Evolutionary conservation across 208 protist genomes (phyloP).

Genomic region (Leishmania lainsoni): DNA sequence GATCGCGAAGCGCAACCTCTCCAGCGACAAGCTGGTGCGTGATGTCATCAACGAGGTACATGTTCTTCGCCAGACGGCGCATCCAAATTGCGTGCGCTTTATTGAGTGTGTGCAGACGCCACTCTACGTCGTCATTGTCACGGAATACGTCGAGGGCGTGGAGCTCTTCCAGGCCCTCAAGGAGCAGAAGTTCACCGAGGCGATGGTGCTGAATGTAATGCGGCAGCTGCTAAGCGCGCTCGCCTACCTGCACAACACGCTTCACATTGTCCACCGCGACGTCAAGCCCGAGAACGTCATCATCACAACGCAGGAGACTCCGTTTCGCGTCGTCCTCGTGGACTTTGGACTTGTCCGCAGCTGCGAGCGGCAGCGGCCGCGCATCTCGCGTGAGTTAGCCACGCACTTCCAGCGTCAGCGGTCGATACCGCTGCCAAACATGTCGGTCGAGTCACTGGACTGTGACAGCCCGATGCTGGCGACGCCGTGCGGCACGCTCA

Average conservation of each 20-base stretch:
- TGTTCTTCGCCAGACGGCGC: slow-evolving; percentile 56
- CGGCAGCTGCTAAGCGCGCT: slow-evolving; percentile 77
- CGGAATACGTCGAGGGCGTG: slow-evolving; percentile 76
- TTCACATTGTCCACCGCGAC: slow-evolving; percentile 85
- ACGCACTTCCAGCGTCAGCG: slow-evolving; percentile 15
- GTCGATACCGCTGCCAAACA: slow-evolving; percentile 10
- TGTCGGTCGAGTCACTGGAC: slow-evolving; percentile 42
- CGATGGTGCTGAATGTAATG: slow-evolving; percentile 63
- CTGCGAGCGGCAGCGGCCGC: slow-evolving; percentile 21
- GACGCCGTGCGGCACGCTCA: slow-evolving; percentile 86
- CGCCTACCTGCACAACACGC: slow-evolving; percentile 75
- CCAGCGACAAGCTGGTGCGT: slow-evolving; percentile 60
- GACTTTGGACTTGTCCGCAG: slow-evolving; percentile 83
- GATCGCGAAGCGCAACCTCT: slow-evolving; percentile 72
- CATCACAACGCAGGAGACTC: slow-evolving; percentile 41
- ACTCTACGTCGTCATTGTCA: slow-evolving; percentile 85
- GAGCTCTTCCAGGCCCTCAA: slow-evolving; percentile 77
- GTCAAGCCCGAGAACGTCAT: slow-evolving; percentile 91
- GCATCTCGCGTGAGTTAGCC: slow-evolving; percentile 21
- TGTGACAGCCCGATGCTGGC: slow-evolving; percentile 79
- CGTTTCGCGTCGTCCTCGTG: slow-evolving; percentile 66
- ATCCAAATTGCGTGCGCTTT: slow-evolving; percentile 72
- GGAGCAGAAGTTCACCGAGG: slow-evolving; percentile 61
- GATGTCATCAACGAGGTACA: slow-evolving; percentile 88
- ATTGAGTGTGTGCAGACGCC: slow-evolving; percentile 81